Conservation (phyloP, 1,139 yeast species). For the Geotrichum bryndzae region DNA sequence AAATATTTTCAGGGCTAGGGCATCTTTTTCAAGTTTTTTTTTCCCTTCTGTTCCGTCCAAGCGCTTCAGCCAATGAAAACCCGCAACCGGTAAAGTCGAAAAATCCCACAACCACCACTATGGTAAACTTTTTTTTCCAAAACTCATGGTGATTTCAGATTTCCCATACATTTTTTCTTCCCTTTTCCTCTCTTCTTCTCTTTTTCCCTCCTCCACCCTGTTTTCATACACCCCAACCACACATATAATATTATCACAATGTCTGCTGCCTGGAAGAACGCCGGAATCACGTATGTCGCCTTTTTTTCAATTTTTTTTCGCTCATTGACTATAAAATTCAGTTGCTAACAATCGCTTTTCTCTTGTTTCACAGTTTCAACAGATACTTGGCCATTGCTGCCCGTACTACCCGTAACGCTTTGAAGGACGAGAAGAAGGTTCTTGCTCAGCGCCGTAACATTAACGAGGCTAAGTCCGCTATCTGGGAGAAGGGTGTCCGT, state of each 20-base stretch:
- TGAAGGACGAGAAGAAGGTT: conserved; percentile 80
- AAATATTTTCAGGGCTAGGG: conserved; percentile 6
- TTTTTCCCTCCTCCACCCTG: background rate
- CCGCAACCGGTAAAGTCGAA: background rate
- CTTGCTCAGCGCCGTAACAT: conserved; percentile 68
- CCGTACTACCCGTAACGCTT: conserved; percentile 77
- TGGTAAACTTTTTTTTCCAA: background rate
- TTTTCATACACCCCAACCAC: conserved; percentile 1
- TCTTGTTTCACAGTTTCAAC: conserved; percentile 51
- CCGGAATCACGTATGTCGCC: conserved; percentile 32
- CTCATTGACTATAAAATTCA: background rate
- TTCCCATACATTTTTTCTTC: background rate
- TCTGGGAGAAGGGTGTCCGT: conserved; percentile 63
- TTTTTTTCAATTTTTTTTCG: background rate
- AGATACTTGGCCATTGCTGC: conserved; percentile 90
- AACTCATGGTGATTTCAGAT: background rate
- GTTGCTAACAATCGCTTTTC: conserved; percentile 2
- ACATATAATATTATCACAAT: conserved; percentile 10
- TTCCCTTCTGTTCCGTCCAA: background rate
- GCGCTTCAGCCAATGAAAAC: background rate
- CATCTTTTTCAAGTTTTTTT: background rate
- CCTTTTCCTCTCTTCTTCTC: background rate
- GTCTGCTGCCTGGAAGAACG: conserved; percentile 30
- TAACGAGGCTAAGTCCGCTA: conserved; percentile 71
- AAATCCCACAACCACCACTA: background rate